Percentiles rank a stretch among this genome's conserved stretches.
Conservation (phyloP, 2,329 filamentous ascomycete genomes). For the Amesomyces nigricolor region DNA sequence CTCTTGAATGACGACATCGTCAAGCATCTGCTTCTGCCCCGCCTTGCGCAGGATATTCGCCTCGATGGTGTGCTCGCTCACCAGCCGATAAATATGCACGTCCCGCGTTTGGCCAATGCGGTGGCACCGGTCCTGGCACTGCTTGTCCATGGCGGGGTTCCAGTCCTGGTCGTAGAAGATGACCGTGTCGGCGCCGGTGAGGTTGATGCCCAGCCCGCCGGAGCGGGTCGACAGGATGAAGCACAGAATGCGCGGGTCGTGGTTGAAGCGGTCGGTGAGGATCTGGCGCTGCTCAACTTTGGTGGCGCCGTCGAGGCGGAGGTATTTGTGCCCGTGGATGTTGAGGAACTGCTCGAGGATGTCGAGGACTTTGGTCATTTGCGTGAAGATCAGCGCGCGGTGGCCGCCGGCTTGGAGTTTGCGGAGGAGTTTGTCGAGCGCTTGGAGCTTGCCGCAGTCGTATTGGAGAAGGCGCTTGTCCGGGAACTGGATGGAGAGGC, state of each 20-base stretch:
- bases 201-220: conserved; percentile 89
- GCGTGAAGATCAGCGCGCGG: conserved; percentile 94
- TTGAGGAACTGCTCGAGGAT: conserved; percentile 97
- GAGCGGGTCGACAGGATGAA: conserved; percentile 96
- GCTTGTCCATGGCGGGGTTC: conserved; percentile 99
- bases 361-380: conserved; percentile 98
- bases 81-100: conserved; percentile 93
- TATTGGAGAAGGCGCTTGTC: conserved; percentile 95
- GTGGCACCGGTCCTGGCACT: conserved; percentile 95
- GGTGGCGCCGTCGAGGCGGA: conserved; percentile 92
- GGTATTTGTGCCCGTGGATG: conserved; percentile 94
- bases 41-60: conserved; percentile 96
- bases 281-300: conserved; percentile 95
- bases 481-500: conserved; percentile 90
- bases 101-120: conserved; percentile 96
- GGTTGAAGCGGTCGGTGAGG: conserved; percentile 93
- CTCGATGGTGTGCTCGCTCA: conserved; percentile 92
- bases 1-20: conserved; percentile 97
- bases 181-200: conserved; percentile 93
- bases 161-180: conserved; percentile 99
- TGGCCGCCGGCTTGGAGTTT: conserved; percentile 85
- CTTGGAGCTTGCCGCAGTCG: conserved; percentile 94
- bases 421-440: conserved; percentile 77
- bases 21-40: conserved; percentile 94
- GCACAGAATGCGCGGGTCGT: conserved; percentile 82